phyloP scores from a whole-genome alignment of 2,329 filamentous ascomycete species.

The Neobulgaria alba region DNA sequence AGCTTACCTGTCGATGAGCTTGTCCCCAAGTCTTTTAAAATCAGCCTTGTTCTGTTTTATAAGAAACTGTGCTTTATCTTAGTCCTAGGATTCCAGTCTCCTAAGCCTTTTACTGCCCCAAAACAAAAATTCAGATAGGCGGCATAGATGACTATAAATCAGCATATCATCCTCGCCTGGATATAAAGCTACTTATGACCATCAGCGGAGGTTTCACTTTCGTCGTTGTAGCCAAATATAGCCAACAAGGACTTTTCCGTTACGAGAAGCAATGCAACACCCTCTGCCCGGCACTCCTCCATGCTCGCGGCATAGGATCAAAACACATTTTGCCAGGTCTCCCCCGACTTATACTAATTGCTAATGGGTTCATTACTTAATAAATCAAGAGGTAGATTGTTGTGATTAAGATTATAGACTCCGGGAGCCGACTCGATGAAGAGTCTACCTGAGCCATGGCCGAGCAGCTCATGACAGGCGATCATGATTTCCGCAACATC shows the following conservation, averaged over 20 bases:
- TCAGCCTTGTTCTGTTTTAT: constrained; percentile 58
- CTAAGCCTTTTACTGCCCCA: constrained; percentile 78
- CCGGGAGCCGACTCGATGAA: constrained; percentile 80
- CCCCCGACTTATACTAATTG: constrained; percentile 88
- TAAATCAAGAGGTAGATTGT: constrained; percentile 74
- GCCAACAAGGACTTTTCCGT: constrained; percentile 84
- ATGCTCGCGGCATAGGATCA: constrained; percentile 80
- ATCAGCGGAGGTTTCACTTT: constrained; percentile 59
- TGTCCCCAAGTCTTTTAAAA: constrained; percentile 5
- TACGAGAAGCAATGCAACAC: constrained; percentile 82
- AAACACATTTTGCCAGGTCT: constrained; percentile 92
- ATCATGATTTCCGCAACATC: constrained; percentile 90
- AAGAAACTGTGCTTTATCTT: no score
- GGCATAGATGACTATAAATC: constrained; percentile 81
- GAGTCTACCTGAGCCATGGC: constrained; percentile 89
- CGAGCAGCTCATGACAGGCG: constrained; percentile 80
- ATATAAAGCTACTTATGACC: no score
- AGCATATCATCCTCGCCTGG: constrained; percentile 67
- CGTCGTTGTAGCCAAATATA: constrained; percentile 87
- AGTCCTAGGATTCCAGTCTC: constrained; percentile 90
- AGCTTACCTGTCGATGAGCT: constrained; percentile 83
- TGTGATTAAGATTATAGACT: constrained; percentile 78
- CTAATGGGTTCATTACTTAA: constrained; percentile 68
- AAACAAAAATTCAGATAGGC: constrained; percentile 91
- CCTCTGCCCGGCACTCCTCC: constrained; percentile 90